A percentile compares a stretch with the other conserved stretches of the same genome.
These are phyloP conservation scores for Oenanthe sinensis DNA, from an alignment of 129 eudicot genomes.

Conservation along the genomic window DNA sequence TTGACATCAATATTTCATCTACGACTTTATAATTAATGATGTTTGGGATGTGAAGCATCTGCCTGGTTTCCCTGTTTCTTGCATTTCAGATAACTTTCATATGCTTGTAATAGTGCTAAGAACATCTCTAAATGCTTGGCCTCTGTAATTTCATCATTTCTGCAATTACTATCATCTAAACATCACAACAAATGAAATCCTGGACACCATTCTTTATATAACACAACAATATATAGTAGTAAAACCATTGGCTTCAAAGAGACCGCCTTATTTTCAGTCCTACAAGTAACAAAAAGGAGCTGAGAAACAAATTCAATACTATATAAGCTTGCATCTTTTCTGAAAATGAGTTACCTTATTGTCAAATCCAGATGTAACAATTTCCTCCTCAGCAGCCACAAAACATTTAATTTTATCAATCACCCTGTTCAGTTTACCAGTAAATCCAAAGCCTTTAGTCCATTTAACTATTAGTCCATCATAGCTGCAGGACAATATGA, in stretches of 20 bases:
- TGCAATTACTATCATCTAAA: background rate
- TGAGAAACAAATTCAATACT: background rate
- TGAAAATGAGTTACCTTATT: slow-evolving; percentile 49
- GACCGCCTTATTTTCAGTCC: background rate
- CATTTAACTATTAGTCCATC: slow-evolving; percentile 83
- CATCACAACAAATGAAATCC: background rate
- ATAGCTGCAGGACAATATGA: slow-evolving; percentile 73
- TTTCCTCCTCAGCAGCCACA: slow-evolving; percentile 67
- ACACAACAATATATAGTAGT: background rate
- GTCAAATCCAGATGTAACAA: slow-evolving; percentile 76
- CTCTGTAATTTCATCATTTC: background rate
- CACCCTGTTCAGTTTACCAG: slow-evolving; percentile 61
- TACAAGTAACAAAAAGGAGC: background rate
- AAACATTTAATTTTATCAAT: slow-evolving; percentile 76
- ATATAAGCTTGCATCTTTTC: background rate
- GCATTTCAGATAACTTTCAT: too few relatives aligned
- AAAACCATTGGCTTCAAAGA: background rate
- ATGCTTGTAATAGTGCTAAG: background rate
- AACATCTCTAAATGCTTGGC: background rate
- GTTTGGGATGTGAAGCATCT: background rate
- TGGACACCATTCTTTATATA: too few relatives aligned
- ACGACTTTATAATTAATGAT: too few relatives aligned
- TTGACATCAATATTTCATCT: background rate
- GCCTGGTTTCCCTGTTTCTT: too few relatives aligned
- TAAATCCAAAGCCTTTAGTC: slow-evolving; percentile 65